These are phyloP conservation scores for Heterobasidion irregulare DNA, from an alignment of 1,284 basidiomycete genomes.

Conservation along the genomic window DNA sequence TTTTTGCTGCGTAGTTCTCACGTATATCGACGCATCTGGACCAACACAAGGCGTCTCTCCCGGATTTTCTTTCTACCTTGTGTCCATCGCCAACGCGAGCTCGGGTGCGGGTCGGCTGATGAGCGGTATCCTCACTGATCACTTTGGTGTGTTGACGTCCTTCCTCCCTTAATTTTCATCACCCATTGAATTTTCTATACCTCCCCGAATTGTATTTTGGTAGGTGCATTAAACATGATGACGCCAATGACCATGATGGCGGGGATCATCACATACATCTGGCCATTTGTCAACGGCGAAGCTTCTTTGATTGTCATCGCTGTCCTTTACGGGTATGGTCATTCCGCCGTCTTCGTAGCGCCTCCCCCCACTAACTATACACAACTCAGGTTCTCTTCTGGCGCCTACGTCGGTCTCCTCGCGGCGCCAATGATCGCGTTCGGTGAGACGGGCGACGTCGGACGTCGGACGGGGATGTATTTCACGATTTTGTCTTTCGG, in stretches of 20 bases:
- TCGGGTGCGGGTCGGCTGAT: constrained; percentile 34
- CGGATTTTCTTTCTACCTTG: constrained; percentile 34
- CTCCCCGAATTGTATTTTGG: too few species aligned
- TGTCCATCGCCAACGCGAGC: constrained; percentile 36
- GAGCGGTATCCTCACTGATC: constrained; percentile 31
- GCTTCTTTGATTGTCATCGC: constrained; percentile 36
- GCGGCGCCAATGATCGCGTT: constrained; percentile 49
- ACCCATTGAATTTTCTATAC: background rate
- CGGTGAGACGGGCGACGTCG: constrained; percentile 51
- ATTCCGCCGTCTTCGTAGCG: background rate
- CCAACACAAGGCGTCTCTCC: constrained; percentile 25
- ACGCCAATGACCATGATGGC: constrained; percentile 41
- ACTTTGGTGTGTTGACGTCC: constrained; percentile 19
- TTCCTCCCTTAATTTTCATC: background rate
- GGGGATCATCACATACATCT: constrained; percentile 44
- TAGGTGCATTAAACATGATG: constrained; percentile 48
- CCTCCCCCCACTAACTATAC: background rate
- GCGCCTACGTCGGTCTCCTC: constrained; percentile 48
- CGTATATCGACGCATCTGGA: constrained; percentile 38
- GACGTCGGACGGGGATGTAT: constrained; percentile 49
- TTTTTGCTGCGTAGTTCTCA: constrained; percentile 27
- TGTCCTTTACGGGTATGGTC: constrained; percentile 40
- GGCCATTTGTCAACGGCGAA: constrained; percentile 42
- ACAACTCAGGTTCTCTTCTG: constrained; percentile 35
- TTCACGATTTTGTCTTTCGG: constrained; percentile 41